phyloP scores from a whole-genome alignment of 805 yeast genomes.

The Kazachstania bromeliacearum region DNA sequence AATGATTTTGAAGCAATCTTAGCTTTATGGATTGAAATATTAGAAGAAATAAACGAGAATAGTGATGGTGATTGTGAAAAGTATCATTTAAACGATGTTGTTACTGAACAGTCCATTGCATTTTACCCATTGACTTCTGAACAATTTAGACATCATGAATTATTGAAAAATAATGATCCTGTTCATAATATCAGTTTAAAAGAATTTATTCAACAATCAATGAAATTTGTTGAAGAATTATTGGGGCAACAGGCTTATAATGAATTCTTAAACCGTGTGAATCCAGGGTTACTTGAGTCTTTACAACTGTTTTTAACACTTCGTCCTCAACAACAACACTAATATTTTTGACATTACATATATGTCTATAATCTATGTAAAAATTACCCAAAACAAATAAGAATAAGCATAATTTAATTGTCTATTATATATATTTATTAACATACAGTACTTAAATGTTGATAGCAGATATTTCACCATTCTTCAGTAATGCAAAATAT shows the following conservation, averaged over 20 bases:
- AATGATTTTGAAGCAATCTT: constrained; percentile 30
- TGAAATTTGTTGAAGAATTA: constrained; percentile 20
- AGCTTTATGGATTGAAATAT: constrained; percentile 39
- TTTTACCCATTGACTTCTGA: constrained; percentile 32
- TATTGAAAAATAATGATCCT: constrained; percentile 37
- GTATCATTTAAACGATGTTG: constrained; percentile 38
- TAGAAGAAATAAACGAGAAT: constrained; percentile 69
- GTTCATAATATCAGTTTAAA: constrained; percentile 46
- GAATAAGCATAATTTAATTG: background rate
- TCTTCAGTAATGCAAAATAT: constrained; percentile 20
- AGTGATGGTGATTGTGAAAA: constrained; percentile 45
- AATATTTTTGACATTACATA: too few relatives aligned
- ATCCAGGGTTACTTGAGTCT: constrained; percentile 20
- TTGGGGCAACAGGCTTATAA: constrained; percentile 20
- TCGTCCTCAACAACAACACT: background rate
- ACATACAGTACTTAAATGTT: too few relatives aligned
- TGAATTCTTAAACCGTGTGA: constrained; percentile 15
- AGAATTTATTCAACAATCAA: constrained; percentile 32
- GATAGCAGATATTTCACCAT: background rate
- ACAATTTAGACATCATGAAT: constrained; percentile 33
- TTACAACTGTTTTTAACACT: constrained; percentile 19
- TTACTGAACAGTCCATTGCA: constrained; percentile 26
- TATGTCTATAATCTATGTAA: too few relatives aligned
- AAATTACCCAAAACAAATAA: too few relatives aligned
- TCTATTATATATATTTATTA: too few relatives aligned